Conservation (phyloP, 2,329 filamentous ascomycete species). For the Fusarium sp. region DNA sequence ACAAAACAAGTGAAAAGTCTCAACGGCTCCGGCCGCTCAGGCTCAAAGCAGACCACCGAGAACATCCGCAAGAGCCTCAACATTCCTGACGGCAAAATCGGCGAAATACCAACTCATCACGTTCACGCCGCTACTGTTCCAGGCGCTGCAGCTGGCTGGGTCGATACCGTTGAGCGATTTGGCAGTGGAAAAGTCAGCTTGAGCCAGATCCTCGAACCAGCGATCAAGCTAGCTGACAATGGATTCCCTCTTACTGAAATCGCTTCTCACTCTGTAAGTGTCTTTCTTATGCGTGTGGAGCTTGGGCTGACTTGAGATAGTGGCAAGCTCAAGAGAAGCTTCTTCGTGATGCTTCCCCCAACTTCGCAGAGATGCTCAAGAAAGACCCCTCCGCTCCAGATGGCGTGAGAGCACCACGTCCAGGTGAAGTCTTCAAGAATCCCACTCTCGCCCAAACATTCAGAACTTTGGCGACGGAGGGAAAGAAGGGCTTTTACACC, state of each 20-base stretch:
- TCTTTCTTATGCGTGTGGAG: rapidly evolving
- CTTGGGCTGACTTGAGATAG: slow-evolving; percentile 54
- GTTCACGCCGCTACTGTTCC: slow-evolving; percentile 88
- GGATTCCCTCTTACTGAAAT: slow-evolving; percentile 92
- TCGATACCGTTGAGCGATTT: slow-evolving; percentile 86
- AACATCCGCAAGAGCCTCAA: slow-evolving; percentile 75
- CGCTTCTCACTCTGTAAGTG: slow-evolving; percentile 72
- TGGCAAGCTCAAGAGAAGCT: slow-evolving; percentile 74
- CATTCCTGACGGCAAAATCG: slow-evolving; percentile 64
- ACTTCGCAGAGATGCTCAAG: slow-evolving; percentile 89
- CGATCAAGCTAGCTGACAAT: slow-evolving; percentile 85
- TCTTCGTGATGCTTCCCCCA: slow-evolving; percentile 81
- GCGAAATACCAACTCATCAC: slow-evolving; percentile 76
- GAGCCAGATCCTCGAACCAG: slow-evolving; percentile 81
- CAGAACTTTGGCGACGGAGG: slow-evolving; percentile 77
- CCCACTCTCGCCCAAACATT: slow-evolving; percentile 85
- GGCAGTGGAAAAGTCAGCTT: slow-evolving; percentile 86
- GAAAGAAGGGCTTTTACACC: slow-evolving; percentile 91
- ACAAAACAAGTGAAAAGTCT: slow-evolving; percentile 84
- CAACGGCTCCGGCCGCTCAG: slow-evolving; percentile 92
- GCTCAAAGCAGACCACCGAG: slow-evolving; percentile 74
- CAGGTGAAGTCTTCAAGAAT: slow-evolving; percentile 92
- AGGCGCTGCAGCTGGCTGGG: slow-evolving; percentile 92
- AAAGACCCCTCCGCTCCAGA: slow-evolving; percentile 72
- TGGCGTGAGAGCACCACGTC: slow-evolving; percentile 77